A percentile compares a stretch with the other conserved stretches of the same genome.
These are phyloP conservation scores for Agapanthus africanus DNA, from an alignment of 106 monocot genomes.

Conservation along the genomic window DNA sequence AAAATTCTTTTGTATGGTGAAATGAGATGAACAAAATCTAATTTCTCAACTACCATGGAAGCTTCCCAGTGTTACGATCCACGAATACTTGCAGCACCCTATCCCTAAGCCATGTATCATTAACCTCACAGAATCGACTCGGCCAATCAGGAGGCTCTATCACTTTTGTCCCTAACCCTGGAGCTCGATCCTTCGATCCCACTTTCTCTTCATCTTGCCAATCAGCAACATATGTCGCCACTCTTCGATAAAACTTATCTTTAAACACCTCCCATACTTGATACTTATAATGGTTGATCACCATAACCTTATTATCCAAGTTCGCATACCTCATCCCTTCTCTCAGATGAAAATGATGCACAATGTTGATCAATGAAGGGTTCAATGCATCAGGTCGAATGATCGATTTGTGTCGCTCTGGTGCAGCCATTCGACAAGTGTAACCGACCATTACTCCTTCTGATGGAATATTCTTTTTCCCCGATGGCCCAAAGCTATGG, in stretches of 20 bases:
- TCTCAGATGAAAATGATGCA: conserved; percentile 89
- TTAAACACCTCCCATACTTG: conserved; percentile 99
- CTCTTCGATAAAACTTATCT: conserved; percentile 94
- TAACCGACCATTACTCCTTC: conserved; percentile 74
- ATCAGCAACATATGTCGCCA: conserved; percentile 93
- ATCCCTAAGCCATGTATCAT: conserved; percentile 72
- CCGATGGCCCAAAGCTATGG: conserved; percentile 92
- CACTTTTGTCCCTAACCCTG: conserved; percentile 84
- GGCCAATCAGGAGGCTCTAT: conserved; percentile 92
- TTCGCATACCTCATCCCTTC: conserved; percentile 62
- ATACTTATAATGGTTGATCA: conserved; percentile 99
- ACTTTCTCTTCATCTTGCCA: conserved; percentile 95
- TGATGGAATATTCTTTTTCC: conserved; percentile 34
- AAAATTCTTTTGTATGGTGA: conserved; percentile 3
- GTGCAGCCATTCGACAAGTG: conserved; percentile 64
- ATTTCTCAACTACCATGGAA: conserved; percentile 52
- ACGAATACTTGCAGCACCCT: conserved; percentile 43
- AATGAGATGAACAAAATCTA: neutral
- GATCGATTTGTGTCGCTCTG: conserved; percentile 94
- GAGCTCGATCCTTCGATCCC: conserved; percentile 91
- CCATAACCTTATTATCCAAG: conserved; percentile 54
- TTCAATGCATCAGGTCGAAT: conserved; percentile 65
- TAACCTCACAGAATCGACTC: conserved; percentile 74
- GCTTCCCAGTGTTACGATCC: conserved; percentile 41
- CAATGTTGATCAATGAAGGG: conserved; percentile 74